A percentile compares a stretch with the other conserved stretches of the same genome.
Conservation (phyloP, 805 yeast species). For the Ogataea sp. region DNA sequence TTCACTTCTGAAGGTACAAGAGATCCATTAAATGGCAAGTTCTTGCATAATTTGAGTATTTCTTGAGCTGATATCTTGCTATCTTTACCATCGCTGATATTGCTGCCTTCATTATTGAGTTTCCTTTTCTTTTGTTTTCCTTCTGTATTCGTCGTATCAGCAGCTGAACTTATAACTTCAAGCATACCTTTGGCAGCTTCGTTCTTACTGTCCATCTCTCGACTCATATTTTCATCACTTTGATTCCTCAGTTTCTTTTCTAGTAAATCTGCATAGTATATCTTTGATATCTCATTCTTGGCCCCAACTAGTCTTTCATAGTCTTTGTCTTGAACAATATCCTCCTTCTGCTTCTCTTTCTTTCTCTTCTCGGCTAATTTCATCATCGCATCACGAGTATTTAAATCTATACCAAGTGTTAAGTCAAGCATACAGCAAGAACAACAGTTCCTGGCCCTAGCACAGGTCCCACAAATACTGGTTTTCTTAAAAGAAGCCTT, state of each 20-base stretch:
- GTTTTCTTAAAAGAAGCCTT: constrained; percentile 49
- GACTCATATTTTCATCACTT: constrained; percentile 16
- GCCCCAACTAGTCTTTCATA: constrained; percentile 46
- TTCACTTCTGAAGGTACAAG: too few species aligned
- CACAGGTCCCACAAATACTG: constrained; percentile 70
- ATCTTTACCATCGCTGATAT: constrained; percentile 4
- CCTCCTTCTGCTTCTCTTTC: too few species aligned
- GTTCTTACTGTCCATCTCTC: constrained; percentile 11
- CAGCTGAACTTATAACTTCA: too few species aligned
- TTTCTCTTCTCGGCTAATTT: constrained; percentile 72
- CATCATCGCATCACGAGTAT: constrained; percentile 72
- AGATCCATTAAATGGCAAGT: constrained; percentile 65
- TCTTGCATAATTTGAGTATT: constrained; percentile 42
- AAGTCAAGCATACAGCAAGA: constrained; percentile 83
- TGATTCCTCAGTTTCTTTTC: constrained; percentile 23
- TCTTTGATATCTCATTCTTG: constrained; percentile 33
- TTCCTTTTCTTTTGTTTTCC: constrained; percentile 1
- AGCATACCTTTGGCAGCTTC: constrained; percentile 44
- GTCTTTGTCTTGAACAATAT: constrained; percentile 29
- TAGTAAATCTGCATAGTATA: constrained; percentile 45
- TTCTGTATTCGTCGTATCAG: too few species aligned
- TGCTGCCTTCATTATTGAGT: constrained; percentile 2
- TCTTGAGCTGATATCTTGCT: constrained; percentile 28
- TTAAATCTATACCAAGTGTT: constrained; percentile 71
- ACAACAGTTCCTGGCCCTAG: constrained; percentile 74